Evolutionary conservation across 441 rosid genomes (phyloP), one percentile per base, ranked within the genome.

Genomic region (Adansonia gregorii): DNA sequence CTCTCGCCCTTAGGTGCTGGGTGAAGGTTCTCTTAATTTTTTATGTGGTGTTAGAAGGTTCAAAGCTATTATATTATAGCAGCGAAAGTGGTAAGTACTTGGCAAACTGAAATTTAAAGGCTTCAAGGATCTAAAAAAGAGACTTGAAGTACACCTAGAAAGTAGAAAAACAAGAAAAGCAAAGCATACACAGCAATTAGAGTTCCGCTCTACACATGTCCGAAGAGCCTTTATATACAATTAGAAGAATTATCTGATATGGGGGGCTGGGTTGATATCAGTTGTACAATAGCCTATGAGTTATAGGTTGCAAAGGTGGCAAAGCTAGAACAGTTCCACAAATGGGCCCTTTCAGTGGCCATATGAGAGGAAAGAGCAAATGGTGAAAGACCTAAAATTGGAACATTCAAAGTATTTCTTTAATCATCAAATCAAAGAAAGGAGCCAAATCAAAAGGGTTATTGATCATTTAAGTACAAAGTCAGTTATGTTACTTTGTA

Each of bases 371-470:
- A 10, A 19, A 27, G 35, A 27, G 35, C 0, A 27, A 60, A 60
- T 45, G 4, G 56, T 72, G 48, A 65, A 58, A 73, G 76, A 76
- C 76, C 65, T 58, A 24, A 73, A 74, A 70, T 70, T 73, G 75
- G 81, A 81, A 79, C 77, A 75, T 79, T 81, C 84, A 79, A 84
- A 74, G 70, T 70, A 43, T 52, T 71, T 74, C 31, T 27, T 73
- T 69, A 31, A 76, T 65, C 67, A 61, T 76, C 67, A 56, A 68
- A 78, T 76, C 75, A 56, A 56, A 64, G 17, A 48, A 70, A 56
- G 19, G 59, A 72, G 48, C 24, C 39, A 73, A 64, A 73, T 81
- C 73, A n/a, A 17, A 66, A 1, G 2, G 39, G n/a, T 31, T 15
- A 71, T 66, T 63, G 66, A 54, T 76, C 66, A 70, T 64, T 76